Conservation (phyloP, 1,139 yeast species). For the Hemisphaericaspora subhashii region DNA sequence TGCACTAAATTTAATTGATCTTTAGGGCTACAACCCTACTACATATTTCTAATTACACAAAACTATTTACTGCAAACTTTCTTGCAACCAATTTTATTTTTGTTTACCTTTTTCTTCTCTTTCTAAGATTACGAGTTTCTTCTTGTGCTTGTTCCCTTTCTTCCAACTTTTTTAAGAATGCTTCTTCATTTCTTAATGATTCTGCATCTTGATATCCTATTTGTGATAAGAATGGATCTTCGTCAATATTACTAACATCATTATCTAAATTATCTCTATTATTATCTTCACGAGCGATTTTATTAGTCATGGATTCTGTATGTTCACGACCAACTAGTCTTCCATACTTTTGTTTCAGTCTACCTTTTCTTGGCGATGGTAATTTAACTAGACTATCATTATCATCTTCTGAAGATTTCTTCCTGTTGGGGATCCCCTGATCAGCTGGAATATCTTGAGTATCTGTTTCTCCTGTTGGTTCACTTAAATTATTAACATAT, state of each 20-base stretch:
- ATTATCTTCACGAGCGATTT: constrained; percentile 6
- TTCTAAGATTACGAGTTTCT: not conserved
- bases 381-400: constrained; percentile 19
- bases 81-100: not conserved
- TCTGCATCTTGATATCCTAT: constrained; percentile 34
- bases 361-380: constrained; percentile 43
- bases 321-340: constrained; percentile 21
- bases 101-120: constrained; percentile 6
- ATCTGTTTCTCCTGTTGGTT: constrained; percentile 5
- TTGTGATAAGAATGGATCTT: constrained; percentile 26
- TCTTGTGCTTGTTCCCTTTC: constrained; percentile 5
- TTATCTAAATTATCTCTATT: constrained; percentile 7
- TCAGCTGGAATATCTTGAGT: constrained; percentile 4
- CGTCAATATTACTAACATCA: constrained; percentile 19
- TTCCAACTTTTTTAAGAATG: constrained; percentile 28
- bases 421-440: not conserved
- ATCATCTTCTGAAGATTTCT: constrained; percentile 2
- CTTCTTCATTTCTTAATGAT: constrained; percentile 26
- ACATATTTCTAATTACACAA: not conserved
- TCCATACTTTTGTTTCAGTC: constrained; percentile 36
- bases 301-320: constrained; percentile 12
- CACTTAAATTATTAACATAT: constrained; percentile 24
- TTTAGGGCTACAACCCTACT: constrained; percentile 12
- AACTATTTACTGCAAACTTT: not conserved
- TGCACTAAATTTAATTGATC: no score